Percentiles rank a stretch among this genome's conserved stretches.
Conservation (phyloP, 1,139 yeast species). For the Pichia terricola region DNA sequence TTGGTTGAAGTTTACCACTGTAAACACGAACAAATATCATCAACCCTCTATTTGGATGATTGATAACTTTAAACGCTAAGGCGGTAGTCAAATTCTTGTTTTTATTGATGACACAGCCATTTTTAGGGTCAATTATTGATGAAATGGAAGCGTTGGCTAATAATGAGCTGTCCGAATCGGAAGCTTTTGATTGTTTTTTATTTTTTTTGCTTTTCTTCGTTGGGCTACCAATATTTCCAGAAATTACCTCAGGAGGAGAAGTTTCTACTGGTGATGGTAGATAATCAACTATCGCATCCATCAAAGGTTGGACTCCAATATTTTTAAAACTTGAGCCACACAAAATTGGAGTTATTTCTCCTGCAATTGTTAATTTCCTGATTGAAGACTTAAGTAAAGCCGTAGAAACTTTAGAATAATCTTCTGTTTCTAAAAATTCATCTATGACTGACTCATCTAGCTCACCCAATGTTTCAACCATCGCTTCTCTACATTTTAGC, state of each 20-base stretch:
- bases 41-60: conserved; percentile 75
- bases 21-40: conserved; percentile 85
- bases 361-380: conserved; percentile 49
- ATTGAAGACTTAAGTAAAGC: conserved; percentile 46
- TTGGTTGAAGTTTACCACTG: conserved; percentile 62
- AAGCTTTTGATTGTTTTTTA: conserved; percentile 14
- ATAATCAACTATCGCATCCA: conserved; percentile 71
- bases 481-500: conserved; percentile 53
- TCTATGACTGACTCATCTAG: conserved; percentile 70
- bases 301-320: conserved; percentile 88
- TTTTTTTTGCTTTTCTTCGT: conserved; percentile 4
- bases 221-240: conserved; percentile 12
- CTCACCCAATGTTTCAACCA: conserved; percentile 79
- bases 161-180: neutral
- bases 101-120: conserved; percentile 45
- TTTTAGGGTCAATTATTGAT: conserved; percentile 30
- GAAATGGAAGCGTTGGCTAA: conserved; percentile 20
- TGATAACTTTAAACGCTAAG: conserved; percentile 81
- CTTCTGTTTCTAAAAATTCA: conserved; percentile 61
- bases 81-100: conserved; percentile 61
- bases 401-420: conserved; percentile 56
- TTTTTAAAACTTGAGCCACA: conserved; percentile 92
- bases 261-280: conserved; percentile 77
- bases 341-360: conserved; percentile 63
- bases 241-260: conserved; percentile 43